phyloP scores from a whole-genome alignment of 805 yeast species.

The Groenewaldozyma salmanticensis region DNA sequence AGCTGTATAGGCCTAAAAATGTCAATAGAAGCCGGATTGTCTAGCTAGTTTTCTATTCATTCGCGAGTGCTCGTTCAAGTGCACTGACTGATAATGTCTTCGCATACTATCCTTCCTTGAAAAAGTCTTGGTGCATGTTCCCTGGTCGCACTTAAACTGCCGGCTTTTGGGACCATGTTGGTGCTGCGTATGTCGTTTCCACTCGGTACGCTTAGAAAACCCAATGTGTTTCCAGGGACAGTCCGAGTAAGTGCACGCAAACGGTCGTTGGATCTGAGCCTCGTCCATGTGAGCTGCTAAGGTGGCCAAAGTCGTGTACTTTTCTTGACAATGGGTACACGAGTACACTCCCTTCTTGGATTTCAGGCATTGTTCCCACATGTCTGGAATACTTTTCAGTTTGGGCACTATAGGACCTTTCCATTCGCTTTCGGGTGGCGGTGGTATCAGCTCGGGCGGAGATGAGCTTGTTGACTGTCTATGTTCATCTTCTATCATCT shows the following conservation, averaged over 20 bases:
- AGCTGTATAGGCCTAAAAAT: too few species aligned
- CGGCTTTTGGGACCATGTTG: constrained; percentile 19
- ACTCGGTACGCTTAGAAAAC: constrained; percentile 29
- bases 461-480: too few species aligned
- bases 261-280: constrained; percentile 26
- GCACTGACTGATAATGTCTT: constrained; percentile 30
- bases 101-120: constrained; percentile 28
- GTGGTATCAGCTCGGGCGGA: too few species aligned
- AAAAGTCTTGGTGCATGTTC: constrained; percentile 19
- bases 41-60: neutral
- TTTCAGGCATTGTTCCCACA: constrained; percentile 16
- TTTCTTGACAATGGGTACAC: constrained; percentile 30
- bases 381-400: constrained; percentile 7
- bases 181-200: constrained; percentile 27
- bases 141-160: constrained; percentile 13
- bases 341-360: constrained; percentile 32
- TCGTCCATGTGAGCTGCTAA: constrained; percentile 32
- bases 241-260: constrained; percentile 25
- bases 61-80: constrained; percentile 32
- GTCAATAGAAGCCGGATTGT: too few species aligned
- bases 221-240: constrained; percentile 38
- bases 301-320: constrained; percentile 25
- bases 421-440: too few species aligned
- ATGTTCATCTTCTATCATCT: too few species aligned
- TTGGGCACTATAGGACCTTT: neutral